These are phyloP conservation scores for Calocybe cyanea DNA, from an alignment of 768 basidiomycete species.

Conservation along the genomic window DNA sequence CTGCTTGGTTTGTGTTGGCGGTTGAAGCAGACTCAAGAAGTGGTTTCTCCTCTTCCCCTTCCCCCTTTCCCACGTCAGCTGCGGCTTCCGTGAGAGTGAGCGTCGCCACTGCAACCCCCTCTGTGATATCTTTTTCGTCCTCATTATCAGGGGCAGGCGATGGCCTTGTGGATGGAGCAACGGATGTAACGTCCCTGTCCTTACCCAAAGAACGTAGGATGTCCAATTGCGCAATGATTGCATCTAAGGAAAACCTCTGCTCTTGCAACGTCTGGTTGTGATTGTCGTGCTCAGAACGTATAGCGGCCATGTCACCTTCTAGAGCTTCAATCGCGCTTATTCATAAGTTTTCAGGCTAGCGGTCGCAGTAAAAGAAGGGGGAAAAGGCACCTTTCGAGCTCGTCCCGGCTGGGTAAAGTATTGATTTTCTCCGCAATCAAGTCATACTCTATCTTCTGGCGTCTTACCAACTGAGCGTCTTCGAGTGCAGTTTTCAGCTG, in stretches of 20 bases:
- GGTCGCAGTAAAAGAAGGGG: neutral
- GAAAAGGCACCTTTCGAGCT: conserved; percentile 67
- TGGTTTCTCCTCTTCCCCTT: conserved; percentile 35
- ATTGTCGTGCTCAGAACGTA: conserved; percentile 69
- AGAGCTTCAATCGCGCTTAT: conserved; percentile 61
- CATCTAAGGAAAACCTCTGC: conserved; percentile 66
- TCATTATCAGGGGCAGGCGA: conserved; percentile 46
- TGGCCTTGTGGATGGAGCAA: conserved; percentile 38
- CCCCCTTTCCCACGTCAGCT: conserved; percentile 26
- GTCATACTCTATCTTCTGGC: conserved; percentile 85
- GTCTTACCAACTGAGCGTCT: conserved; percentile 71
- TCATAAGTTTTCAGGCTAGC: neutral
- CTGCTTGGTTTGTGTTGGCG: conserved; percentile 16
- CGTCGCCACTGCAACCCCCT: conserved; percentile 3
- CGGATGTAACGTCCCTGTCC: conserved; percentile 51
- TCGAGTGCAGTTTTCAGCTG: conserved; percentile 74
- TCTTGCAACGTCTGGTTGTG: conserved; percentile 63
- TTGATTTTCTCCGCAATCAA: conserved; percentile 80
- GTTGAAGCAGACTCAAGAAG: conserved; percentile 16
- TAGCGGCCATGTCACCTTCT: conserved; percentile 77
- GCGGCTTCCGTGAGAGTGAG: conserved; percentile 2
- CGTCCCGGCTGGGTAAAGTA: conserved; percentile 68
- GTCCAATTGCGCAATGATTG: conserved; percentile 58
- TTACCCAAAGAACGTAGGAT: conserved; percentile 66
- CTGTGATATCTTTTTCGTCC: conserved; percentile 15